These are phyloP conservation scores for Plantago ovata DNA, from an alignment of 257 asterid species.

Conservation along the genomic window DNA sequence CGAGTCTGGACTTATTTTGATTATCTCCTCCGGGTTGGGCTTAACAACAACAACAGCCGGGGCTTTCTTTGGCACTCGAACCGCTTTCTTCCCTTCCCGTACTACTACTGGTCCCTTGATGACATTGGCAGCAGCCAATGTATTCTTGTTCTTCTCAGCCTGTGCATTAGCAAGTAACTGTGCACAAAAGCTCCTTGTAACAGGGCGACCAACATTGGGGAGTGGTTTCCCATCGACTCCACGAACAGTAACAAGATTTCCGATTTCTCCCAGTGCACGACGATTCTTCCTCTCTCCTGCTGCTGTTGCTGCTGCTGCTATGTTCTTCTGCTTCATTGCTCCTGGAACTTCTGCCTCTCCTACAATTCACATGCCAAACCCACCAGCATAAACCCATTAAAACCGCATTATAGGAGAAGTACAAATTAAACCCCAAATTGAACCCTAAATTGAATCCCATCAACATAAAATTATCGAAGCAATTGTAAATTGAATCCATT, in stretches of 20 bases:
- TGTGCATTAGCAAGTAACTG: conserved; percentile 7
- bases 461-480: too few species aligned
- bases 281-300: conserved; percentile 58
- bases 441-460: too few species aligned
- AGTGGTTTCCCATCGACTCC: too few species aligned
- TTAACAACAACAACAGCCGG: conserved; percentile 34
- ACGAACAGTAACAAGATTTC: too few species aligned
- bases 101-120: background rate
- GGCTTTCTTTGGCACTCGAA: conserved; percentile 23
- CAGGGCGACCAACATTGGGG: too few species aligned
- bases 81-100: conserved; percentile 36
- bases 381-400: too few species aligned
- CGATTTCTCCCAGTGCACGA: conserved; percentile 84
- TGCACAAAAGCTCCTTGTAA: conserved; percentile 11
- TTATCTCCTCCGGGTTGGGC: conserved; percentile 57
- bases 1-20: conserved; percentile 55
- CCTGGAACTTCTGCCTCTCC: conserved; percentile 58
- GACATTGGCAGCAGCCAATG: conserved; percentile 17
- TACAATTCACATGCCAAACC: conserved; percentile 21
- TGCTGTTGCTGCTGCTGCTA: too few species aligned
- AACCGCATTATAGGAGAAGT: too few species aligned
- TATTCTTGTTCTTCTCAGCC: conserved; percentile 39
- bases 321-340: conserved; percentile 57
- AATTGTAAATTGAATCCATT: background rate
- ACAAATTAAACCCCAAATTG: background rate